Evolutionary conservation across 225 moss, liverwort and hornwort species (phyloP).

Genomic region (Marchantia paleacea): DNA sequence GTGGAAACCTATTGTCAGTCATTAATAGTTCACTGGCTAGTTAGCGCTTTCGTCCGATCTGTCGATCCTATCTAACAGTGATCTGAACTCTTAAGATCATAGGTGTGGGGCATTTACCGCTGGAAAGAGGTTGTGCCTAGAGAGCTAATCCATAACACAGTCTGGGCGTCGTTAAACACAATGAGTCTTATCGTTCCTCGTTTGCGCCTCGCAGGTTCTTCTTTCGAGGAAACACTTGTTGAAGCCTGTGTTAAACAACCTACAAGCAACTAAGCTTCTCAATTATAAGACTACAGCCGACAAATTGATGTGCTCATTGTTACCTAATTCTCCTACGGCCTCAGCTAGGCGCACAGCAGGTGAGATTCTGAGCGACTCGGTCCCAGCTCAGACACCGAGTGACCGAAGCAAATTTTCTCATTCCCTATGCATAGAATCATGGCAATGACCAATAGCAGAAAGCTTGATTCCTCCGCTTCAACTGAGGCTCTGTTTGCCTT

Average conservation of each 20-base stretch:
- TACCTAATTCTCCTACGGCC: conserved; percentile 76
- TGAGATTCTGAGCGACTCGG: background rate
- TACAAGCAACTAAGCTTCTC: conserved; percentile 49
- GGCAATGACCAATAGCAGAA: background rate
- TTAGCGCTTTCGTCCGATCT: too few relatives aligned
- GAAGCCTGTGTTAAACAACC: conserved; percentile 44
- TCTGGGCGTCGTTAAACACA: too few relatives aligned
- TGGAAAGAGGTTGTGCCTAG: too few relatives aligned
- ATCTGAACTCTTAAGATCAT: too few relatives aligned
- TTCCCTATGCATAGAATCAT: background rate
- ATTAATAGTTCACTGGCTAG: too few relatives aligned
- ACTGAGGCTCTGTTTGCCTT: background rate
- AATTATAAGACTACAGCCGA: conserved; percentile 78
- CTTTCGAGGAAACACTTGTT: conserved; percentile 69
- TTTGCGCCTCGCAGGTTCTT: conserved; percentile 37
- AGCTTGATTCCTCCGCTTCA: background rate
- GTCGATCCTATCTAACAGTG: too few relatives aligned
- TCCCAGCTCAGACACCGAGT: background rate
- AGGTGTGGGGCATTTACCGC: too few relatives aligned
- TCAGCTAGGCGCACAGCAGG: conserved; percentile 62
- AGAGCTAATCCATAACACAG: too few relatives aligned
- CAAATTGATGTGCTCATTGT: conserved; percentile 73
- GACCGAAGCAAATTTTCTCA: background rate
- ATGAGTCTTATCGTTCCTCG: background rate
- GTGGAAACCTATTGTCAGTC: too few relatives aligned